phyloP scores from a whole-genome alignment of 768 basidiomycete species.

The Omphalotus guepiniiformis region DNA sequence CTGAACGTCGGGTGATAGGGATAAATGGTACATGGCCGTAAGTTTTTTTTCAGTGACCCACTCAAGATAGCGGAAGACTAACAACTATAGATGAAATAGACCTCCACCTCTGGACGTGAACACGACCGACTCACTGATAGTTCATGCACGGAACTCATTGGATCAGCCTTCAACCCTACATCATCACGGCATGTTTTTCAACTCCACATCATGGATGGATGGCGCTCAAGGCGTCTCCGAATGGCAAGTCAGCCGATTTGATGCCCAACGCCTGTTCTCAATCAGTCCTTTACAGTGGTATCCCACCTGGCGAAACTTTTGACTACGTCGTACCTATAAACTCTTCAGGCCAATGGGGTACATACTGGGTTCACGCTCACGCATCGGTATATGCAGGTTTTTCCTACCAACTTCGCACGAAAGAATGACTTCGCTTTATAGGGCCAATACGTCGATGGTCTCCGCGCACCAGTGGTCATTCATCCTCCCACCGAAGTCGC shows the following conservation, averaged over 20 bases:
- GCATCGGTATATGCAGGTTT: conserved; percentile 30
- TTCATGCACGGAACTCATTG: conserved; percentile 76
- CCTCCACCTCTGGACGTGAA: conserved; percentile 79
- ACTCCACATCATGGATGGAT: conserved; percentile 82
- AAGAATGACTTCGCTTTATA: conserved; percentile 21
- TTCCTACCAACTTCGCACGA: background rate
- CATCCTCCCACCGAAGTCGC: conserved; percentile 64
- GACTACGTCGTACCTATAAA: conserved; percentile 74
- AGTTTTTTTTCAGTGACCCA: conserved; percentile 25
- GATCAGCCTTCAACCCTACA: conserved; percentile 70
- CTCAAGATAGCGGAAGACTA: background rate
- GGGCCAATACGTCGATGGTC: conserved; percentile 92
- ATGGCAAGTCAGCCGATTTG: conserved; percentile 48
- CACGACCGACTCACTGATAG: conserved; percentile 64
- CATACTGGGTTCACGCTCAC: conserved; percentile 80
- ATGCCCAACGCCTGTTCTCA: background rate
- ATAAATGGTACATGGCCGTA: conserved; percentile 95
- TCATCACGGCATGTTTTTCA: conserved; percentile 96
- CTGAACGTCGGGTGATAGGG: conserved; percentile 72
- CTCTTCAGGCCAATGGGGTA: conserved; percentile 68
- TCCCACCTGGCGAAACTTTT: conserved; percentile 67
- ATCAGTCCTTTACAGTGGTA: conserved; percentile 46
- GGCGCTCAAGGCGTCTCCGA: conserved; percentile 81
- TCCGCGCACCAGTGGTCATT: conserved; percentile 82
- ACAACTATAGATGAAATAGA: conserved; percentile 31